Evolutionary conservation across 1,284 basidiomycete genomes (phyloP), one percentile per base, ranked within the genome.

Genomic region (Phlebopus sp.): DNA sequence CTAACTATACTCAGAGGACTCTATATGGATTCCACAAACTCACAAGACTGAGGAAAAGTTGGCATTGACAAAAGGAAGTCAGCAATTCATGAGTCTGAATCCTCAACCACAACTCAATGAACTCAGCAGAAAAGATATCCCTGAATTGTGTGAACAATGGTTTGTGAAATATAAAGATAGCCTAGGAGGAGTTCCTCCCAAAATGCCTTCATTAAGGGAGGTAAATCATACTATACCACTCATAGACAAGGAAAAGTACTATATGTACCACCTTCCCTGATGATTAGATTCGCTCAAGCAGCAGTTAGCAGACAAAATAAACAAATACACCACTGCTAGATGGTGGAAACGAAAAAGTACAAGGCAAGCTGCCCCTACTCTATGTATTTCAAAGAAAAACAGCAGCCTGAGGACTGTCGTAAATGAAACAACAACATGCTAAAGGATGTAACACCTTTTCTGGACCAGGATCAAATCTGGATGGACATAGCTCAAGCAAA

Each of bases 141-240:
- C 59, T 13, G 17, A 23, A 10, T 44, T 62, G 1, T 15, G 53
- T 23, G 47, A 59, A 32, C 21, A 54, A 10, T 62, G 62, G 57
- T 39, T 55, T 11, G n/a, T n/a, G n/a, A n/a, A n/a, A n/a, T n/a
- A n/a, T n/a, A n/a, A n/a, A n/a, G n/a, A n/a, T n/a, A n/a, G 45
- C 53, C 2, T n/a, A 55, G 11, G 60, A 43, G 59, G 57, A 18
- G 54, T 57, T 30, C 51, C 52, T 6, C 50, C 54, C 3, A 42
- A 44, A 32, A 35, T 67, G 8, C 67, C 66, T 1, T 62, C 60
- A 8, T 50, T 62, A 11, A 2, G 57, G 2, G 57, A 55, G 9
- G 58, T 69, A 0, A 68, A 68, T 51, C 67, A 70, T 46, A 45
- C 59, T 21, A 69, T 69, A 13, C 55, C 57, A 5, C 47, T 69